A percentile compares a stretch with the other conserved stretches of the same genome.
Conservation (phyloP, 2,329 filamentous ascomycete species). For the Claviceps africana region DNA sequence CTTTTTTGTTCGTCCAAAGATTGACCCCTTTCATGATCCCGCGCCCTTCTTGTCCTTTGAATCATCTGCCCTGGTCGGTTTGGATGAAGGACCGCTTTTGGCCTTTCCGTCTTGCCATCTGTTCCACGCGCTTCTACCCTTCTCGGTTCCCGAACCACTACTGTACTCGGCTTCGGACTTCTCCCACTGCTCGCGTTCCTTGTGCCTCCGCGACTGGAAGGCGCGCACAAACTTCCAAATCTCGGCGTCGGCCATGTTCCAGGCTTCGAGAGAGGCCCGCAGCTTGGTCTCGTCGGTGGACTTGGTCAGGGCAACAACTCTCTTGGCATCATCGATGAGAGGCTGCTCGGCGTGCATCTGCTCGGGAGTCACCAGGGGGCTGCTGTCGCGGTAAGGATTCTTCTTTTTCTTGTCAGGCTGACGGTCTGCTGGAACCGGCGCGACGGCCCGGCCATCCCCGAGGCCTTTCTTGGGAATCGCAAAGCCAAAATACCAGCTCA, state of each 20-base stretch:
- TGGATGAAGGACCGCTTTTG: neutral
- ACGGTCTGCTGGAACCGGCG: conserved; percentile 14
- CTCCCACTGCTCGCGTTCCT: conserved; percentile 57
- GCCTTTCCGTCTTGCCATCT: conserved; percentile 21
- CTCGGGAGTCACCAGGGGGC: conserved; percentile 35
- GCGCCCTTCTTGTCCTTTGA: neutral
- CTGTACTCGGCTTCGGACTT: conserved; percentile 52
- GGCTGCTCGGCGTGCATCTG: conserved; percentile 40
- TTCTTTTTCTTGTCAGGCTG: conserved; percentile 9
- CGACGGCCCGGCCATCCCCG: conserved; percentile 20
- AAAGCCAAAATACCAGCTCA: conserved; percentile 89
- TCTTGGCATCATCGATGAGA: conserved; percentile 34
- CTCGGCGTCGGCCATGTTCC: conserved; percentile 61
- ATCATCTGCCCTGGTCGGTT: neutral
- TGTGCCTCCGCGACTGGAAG: conserved; percentile 45
- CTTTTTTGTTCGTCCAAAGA: neutral
- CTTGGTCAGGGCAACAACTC: conserved; percentile 36
- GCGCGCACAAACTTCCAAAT: conserved; percentile 63
- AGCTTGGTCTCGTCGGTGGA: conserved; percentile 29
- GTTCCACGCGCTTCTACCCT: conserved; percentile 22
- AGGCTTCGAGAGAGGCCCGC: conserved; percentile 45
- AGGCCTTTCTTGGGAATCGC: conserved; percentile 47
- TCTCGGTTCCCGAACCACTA: conserved; percentile 43
- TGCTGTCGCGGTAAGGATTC: conserved; percentile 25
- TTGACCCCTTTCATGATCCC: neutral